Evolutionary conservation across 2,329 filamentous ascomycete species (phyloP).

Genomic region (Fusarium domesticum): DNA sequence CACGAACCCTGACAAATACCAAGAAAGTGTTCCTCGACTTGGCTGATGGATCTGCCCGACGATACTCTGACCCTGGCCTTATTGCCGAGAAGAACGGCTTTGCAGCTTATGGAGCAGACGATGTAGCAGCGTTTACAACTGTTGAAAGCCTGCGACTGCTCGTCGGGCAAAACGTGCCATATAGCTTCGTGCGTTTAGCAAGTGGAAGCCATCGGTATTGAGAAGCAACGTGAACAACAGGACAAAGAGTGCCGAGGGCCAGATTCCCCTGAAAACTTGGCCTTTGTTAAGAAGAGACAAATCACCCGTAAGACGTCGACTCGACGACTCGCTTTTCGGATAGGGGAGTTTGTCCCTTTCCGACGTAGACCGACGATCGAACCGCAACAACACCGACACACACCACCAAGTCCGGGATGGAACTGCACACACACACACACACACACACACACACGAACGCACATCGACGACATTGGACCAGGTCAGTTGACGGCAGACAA

Average conservation of each 20-base stretch:
- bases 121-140: conserved; percentile 80
- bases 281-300: not conserved
- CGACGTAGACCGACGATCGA: not conserved
- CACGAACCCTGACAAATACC: conserved; percentile 37
- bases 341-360: not conserved
- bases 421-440: not conserved
- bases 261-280: not conserved
- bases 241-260: not conserved
- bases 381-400: not conserved
- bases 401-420: not conserved
- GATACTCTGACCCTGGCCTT: conserved; percentile 62
- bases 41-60: conserved; percentile 54
- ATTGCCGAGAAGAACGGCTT: conserved; percentile 74
- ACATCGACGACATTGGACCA: conserved; percentile 7
- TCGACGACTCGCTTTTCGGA: not conserved
- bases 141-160: conserved; percentile 76
- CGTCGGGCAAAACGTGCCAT: conserved; percentile 82
- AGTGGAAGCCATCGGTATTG: conserved; percentile 50
- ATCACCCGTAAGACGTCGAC: not conserved
- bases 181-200: conserved; percentile 80
- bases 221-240: conserved; percentile 4
- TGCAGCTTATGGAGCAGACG: conserved; percentile 73
- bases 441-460: conserved; percentile 2
- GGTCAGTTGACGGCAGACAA: conserved; percentile 7
- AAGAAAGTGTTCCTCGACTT: conserved; percentile 78